A percentile compares a stretch with the other conserved stretches of the same genome.
Conservation (phyloP, 1,284 basidiomycete genomes). For the Grifola frondosa region DNA sequence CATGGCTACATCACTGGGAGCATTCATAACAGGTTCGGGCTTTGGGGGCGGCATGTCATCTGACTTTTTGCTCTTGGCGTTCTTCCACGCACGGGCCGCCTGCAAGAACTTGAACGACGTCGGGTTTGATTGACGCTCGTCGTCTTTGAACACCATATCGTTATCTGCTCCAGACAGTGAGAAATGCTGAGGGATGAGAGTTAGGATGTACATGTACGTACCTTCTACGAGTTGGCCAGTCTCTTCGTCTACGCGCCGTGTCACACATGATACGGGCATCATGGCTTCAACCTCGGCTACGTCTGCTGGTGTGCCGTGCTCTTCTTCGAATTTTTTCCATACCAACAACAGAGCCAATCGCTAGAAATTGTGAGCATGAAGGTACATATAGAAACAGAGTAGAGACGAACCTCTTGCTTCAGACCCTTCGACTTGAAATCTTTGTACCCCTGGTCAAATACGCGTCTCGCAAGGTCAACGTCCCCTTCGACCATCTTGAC, state of each 20-base stretch:
- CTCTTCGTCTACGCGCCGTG: conserved; percentile 77
- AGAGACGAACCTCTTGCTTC: conserved; percentile 75
- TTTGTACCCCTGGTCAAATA: conserved; percentile 83
- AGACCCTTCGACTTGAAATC: conserved; percentile 75
- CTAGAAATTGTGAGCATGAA: conserved; percentile 38
- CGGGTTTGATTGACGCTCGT: conserved; percentile 87
- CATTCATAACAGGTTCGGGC: conserved; percentile 21
- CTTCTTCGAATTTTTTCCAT: conserved; percentile 88
- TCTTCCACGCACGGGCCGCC: conserved; percentile 87
- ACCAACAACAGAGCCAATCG: conserved; percentile 86
- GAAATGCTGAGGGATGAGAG: conserved; percentile 48
- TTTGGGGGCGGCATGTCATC: background rate
- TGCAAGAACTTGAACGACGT: conserved; percentile 91
- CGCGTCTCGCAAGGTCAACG: conserved; percentile 60
- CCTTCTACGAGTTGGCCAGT: conserved; percentile 84
- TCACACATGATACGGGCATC: conserved; percentile 88
- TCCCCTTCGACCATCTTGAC: conserved; percentile 37
- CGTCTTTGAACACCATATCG: conserved; percentile 92
- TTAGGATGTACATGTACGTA: conserved; percentile 34
- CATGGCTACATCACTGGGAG: conserved; percentile 35
- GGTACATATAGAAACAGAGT: conserved; percentile 1
- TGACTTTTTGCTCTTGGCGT: conserved; percentile 35
- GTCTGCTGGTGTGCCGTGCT: conserved; percentile 69
- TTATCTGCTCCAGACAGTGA: conserved; percentile 63
- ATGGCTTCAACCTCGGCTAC: conserved; percentile 78